phyloP scores from a whole-genome alignment of 1,284 basidiomycete species.

The Rugosomyces carneus region DNA sequence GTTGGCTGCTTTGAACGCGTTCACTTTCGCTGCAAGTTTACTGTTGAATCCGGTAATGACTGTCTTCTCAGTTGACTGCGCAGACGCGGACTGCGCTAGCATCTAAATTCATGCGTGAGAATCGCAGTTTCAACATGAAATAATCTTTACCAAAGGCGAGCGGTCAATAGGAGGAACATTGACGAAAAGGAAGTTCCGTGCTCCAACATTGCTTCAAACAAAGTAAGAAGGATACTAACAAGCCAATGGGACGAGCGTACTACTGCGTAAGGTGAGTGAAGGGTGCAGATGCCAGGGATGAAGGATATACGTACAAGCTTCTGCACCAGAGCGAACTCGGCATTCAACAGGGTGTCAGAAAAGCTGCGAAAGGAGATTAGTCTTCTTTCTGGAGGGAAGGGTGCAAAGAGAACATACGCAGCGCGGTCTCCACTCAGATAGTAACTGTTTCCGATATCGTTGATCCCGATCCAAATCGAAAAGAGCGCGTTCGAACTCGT shows the following conservation, averaged over 20 bases:
- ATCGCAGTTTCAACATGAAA: not conserved
- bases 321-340: conserved; percentile 49
- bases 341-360: conserved; percentile 34
- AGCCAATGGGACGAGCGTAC: conserved; percentile 15
- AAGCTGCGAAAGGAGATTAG: conserved; percentile 6
- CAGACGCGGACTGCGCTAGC: conserved; percentile 35
- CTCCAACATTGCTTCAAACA: conserved; percentile 35
- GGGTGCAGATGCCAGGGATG: not conserved
- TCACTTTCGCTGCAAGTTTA: conserved; percentile 35
- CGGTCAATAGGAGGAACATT: conserved; percentile 53
- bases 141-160: conserved; percentile 37
- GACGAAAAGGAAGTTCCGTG: conserved; percentile 53
- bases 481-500: conserved; percentile 46
- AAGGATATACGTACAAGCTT: conserved; percentile 38
- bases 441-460: conserved; percentile 54
- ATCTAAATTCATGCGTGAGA: conserved; percentile 30
- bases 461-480: conserved; percentile 57
- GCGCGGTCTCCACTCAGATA: conserved; percentile 37
- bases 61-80: conserved; percentile 36
- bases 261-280: conserved; percentile 14
- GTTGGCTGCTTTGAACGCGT: conserved; percentile 36
- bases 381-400: not conserved
- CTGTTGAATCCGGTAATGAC: conserved; percentile 49
- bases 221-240: not conserved
- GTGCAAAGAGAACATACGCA: conserved; percentile 35